Evolutionary conservation across 257 asterid genomes (phyloP), one percentile per base, ranked within the genome.

Genomic region (Petrea volubilis): DNA sequence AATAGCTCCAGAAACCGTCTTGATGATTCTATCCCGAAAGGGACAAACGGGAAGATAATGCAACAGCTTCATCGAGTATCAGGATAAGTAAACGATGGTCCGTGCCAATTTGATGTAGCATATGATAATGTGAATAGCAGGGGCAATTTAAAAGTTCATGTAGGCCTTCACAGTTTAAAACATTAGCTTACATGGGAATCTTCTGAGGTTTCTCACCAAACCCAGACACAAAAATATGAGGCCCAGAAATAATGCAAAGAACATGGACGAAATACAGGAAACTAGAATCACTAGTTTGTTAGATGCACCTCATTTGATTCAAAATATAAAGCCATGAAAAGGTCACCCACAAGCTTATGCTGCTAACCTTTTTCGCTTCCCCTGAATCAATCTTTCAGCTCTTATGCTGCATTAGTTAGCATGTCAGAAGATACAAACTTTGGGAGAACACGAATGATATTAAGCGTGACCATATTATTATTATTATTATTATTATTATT

Each of bases 321-420:
- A 14, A 60, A 31, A 29, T 23, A 33, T 34, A 17, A 50, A 20
- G 58, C 17, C 59, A 28, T 7, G 38, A 50, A 24, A 56, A 43
- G 28, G 64, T 61, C 59, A 20, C 60, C 33, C 46, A 68, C 77
- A 52, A 70, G 67, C 70, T 46, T 67, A 85, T 53, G 77, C 82
- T 15, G 89, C 86, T 50, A 80, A 77, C 74, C 77, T 78, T 73
- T 71, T 74, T 72, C 69, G 51, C 86, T 80, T 77, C 82, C 77
- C 82, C 79, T 91, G 9, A 38, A 60, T 80, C 87, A 20, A 85
- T 80, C 83, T 80, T 87, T 83, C 87, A 82, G 87, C 88, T 85
- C 78, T 80, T 87, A 71, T 81, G 87, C 96, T 87, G 92, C 85
- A 85, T 60, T 29, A 24, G 44, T 56, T 58, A 77, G 56, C 66